phyloP scores from a whole-genome alignment of 2,329 filamentous ascomycete genomes.

The Aschersonia sp. region DNA sequence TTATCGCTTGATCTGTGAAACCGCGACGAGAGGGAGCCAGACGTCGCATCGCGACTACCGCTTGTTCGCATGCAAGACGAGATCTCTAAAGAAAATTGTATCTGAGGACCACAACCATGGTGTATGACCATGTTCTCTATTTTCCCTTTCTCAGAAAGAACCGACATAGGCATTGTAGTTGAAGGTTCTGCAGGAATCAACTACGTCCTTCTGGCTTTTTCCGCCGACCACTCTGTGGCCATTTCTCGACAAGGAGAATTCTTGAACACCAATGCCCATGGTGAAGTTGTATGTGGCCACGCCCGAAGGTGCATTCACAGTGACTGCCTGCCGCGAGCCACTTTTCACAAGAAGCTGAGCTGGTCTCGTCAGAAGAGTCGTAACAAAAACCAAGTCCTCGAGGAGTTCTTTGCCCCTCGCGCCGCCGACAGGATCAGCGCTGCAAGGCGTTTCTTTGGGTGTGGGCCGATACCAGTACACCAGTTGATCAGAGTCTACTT shows the following conservation, averaged over 20 bases:
- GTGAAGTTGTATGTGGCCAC: conserved; percentile 9
- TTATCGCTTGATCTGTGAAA: too few relatives aligned
- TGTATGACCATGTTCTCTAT: too few relatives aligned
- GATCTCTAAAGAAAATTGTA: too few relatives aligned
- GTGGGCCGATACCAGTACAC: conserved; percentile 11
- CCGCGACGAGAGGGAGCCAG: too few relatives aligned
- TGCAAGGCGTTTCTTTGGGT: conserved; percentile 7
- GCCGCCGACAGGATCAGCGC: conserved; percentile 6
- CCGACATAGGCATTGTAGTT: conserved; percentile 11
- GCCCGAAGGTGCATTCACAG: conserved; percentile 7
- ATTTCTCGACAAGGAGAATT: conserved; percentile 6
- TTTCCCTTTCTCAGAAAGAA: conserved; percentile 2
- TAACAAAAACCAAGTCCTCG: conserved; percentile 9
- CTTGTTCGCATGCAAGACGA: too few relatives aligned
- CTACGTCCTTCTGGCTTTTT: conserved; percentile 6
- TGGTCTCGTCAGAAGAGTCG: conserved; percentile 8
- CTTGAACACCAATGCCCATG: conserved; percentile 8
- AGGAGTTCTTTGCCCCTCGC: conserved; percentile 8
- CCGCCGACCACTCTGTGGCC: conserved; percentile 5
- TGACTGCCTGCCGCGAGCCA: conserved; percentile 5
- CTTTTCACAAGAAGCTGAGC: conserved; percentile 9
- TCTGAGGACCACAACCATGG: too few relatives aligned
- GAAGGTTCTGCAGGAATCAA: conserved; percentile 5
- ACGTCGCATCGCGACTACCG: too few relatives aligned
- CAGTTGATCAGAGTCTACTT: conserved; percentile 9